A percentile compares a stretch with the other conserved stretches of the same genome.
Evolutionary conservation across 2,329 filamentous ascomycete genomes (phyloP).

Genomic region (Penicillium brevicompactum): DNA sequence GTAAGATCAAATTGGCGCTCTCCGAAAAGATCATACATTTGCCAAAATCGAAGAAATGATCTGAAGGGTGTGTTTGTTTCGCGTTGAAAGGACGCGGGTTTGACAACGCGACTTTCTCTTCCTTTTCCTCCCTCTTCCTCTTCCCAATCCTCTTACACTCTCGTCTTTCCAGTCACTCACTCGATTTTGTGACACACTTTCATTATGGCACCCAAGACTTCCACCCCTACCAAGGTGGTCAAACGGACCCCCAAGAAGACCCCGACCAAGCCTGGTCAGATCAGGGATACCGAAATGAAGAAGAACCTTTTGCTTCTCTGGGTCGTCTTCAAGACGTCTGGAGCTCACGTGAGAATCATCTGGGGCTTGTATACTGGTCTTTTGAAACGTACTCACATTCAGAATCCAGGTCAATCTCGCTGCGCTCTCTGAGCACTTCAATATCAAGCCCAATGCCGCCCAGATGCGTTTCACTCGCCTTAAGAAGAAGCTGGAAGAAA

Average conservation of each 20-base stretch:
- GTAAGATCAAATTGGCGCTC: no score
- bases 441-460: neutral
- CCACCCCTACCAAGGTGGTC: neutral
- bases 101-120: neutral
- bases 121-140: neutral
- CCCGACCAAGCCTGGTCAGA: neutral
- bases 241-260: neutral
- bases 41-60: no score
- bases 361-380: neutral
- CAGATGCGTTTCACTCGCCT: neutral
- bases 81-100: neutral
- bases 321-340: neutral
- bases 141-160: neutral
- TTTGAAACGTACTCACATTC: neutral
- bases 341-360: neutral
- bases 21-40: no score
- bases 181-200: neutral
- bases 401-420: neutral
- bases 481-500: neutral
- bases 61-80: neutral
- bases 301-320: conserved; percentile 3
- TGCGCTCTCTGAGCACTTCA: neutral
- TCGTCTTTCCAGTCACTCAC: neutral
- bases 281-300: neutral
- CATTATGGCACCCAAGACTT: neutral